These are phyloP conservation scores for Acer negundo DNA, from an alignment of 345 rosid species.

Conservation along the genomic window DNA sequence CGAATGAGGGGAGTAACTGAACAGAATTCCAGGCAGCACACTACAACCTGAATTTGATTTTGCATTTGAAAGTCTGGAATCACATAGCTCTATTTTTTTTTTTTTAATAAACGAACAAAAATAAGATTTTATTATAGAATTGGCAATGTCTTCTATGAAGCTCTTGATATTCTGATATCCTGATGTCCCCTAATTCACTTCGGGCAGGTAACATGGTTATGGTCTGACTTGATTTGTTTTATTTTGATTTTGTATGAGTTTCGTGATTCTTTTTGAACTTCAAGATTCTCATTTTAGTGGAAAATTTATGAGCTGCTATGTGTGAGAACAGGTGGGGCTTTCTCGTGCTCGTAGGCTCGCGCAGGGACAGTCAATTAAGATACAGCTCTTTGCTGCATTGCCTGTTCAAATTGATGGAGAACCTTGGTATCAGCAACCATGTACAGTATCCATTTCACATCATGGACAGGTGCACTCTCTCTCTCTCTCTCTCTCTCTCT, in stretches of 20 bases:
- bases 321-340: constrained; percentile 71
- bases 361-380: constrained; percentile 89
- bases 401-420: constrained; percentile 98
- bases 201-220: constrained; percentile 1
- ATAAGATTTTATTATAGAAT: neutral
- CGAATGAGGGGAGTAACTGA: neutral
- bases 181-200: neutral
- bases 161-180: neutral
- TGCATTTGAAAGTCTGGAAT: neutral
- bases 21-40: neutral
- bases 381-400: constrained; percentile 73
- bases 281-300: neutral
- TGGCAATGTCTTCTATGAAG: neutral
- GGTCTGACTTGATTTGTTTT: neutral
- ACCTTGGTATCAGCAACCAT: constrained; percentile 90
- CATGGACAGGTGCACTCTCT: constrained; percentile 79
- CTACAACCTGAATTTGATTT: neutral
- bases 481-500: constrained; percentile 29
- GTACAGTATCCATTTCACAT: constrained; percentile 77
- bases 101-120: neutral
- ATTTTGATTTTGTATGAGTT: neutral
- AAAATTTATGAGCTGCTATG: constrained; percentile 17
- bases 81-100: neutral
- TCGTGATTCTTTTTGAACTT: neutral
- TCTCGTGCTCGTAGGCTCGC: constrained; percentile 96